phyloP scores from a whole-genome alignment of 2,329 filamentous ascomycete species.

The Beauveria sp. region DNA sequence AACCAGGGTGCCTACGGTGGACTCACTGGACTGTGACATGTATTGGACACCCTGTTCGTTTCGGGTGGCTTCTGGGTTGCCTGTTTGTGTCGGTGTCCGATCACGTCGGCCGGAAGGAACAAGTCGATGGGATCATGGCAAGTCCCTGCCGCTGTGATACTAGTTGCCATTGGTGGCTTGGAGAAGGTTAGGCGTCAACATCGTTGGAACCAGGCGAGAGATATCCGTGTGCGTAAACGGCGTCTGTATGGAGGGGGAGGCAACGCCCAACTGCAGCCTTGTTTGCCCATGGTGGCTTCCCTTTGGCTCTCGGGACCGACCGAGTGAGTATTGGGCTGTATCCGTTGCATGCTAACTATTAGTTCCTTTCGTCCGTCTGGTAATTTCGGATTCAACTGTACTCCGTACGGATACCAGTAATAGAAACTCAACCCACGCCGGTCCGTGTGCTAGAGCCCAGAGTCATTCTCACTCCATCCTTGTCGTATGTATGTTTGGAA shows the following conservation, averaged over 20 bases:
- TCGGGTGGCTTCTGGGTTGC: not conserved
- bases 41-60: not conserved
- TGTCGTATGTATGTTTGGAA: not conserved
- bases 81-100: not conserved
- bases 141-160: not conserved
- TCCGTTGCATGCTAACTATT: no score
- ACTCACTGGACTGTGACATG: not conserved
- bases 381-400: not conserved
- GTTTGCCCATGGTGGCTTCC: not conserved
- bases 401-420: no score
- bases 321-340: not conserved
- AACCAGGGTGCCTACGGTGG: not conserved
- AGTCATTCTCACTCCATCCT: not conserved
- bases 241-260: not conserved
- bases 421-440: no score
- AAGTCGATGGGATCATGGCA: not conserved
- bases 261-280: slow-evolving; percentile 2
- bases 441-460: no score
- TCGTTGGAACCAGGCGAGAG: not conserved
- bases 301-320: not conserved
- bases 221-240: not conserved
- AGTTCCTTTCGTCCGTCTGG: not conserved
- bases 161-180: not conserved
- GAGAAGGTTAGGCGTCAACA: not conserved
- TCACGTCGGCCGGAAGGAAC: not conserved